phyloP scores from a whole-genome alignment of 495 filamentous ascomycete genomes.

The Lasiosphaeriaceae sp. region DNA sequence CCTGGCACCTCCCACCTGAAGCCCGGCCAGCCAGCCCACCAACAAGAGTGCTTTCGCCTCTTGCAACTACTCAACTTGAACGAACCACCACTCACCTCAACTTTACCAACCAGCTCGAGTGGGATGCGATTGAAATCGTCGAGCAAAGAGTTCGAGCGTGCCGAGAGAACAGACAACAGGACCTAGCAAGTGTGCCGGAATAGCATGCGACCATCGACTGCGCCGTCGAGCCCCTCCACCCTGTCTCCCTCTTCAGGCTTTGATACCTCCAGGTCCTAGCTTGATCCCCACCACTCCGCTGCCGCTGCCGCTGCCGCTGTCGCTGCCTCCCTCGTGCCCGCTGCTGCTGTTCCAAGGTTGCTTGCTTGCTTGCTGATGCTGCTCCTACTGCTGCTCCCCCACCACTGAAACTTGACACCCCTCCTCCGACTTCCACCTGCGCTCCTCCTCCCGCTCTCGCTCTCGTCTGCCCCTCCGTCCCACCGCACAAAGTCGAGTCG shows the following conservation, averaged over 20 bases:
- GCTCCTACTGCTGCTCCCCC: not conserved
- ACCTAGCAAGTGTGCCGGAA: constrained; percentile 19
- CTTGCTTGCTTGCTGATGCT: not conserved
- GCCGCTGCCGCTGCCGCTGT: constrained; percentile 13
- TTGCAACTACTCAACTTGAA: not conserved
- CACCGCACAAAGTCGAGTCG: constrained; percentile 16
- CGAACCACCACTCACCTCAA: constrained; percentile 4
- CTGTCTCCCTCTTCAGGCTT: constrained; percentile 19
- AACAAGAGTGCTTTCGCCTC: not conserved
- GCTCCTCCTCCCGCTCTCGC: constrained; percentile 1
- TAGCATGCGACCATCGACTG: constrained; percentile 27
- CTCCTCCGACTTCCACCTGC: not conserved
- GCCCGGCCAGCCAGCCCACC: too few species aligned
- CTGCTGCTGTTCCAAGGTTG: not conserved
- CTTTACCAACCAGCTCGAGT: not conserved
- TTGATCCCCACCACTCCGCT: constrained; percentile 16
- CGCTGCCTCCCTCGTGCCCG: constrained; percentile 15
- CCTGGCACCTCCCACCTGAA: too few species aligned
- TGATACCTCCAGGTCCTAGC: constrained; percentile 23
- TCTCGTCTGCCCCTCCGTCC: constrained; percentile 1
- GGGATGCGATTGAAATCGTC: constrained; percentile 11
- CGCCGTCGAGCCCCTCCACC: constrained; percentile 23
- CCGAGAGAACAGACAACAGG: constrained; percentile 1
- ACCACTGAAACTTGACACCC: not conserved
- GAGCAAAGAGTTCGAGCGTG: constrained; percentile 1